These are phyloP conservation scores for Candida neerlandica DNA, from an alignment of 1,139 yeast species.

Conservation along the genomic window DNA sequence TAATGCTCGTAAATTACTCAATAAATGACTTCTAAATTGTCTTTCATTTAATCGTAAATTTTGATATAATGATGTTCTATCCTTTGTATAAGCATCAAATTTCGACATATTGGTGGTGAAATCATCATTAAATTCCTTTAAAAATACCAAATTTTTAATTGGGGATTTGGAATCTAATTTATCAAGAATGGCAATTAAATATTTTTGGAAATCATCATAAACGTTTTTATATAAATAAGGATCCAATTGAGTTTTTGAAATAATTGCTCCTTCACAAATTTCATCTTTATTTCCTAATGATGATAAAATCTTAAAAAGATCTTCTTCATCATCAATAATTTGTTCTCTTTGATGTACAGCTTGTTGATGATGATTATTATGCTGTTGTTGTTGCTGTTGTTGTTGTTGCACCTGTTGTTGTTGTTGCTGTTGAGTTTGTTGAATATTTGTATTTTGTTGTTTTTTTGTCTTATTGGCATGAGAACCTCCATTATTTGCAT, in stretches of 20 bases:
- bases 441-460: background rate
- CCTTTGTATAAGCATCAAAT: conserved; percentile 13
- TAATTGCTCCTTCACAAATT: conserved; percentile 3
- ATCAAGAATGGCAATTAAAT: conserved; percentile 29
- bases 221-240: conserved; percentile 30
- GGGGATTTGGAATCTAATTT: conserved; percentile 24
- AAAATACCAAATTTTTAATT: conserved; percentile 34
- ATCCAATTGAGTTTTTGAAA: conserved; percentile 8
- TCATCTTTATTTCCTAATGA: conserved; percentile 17
- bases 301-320: conserved; percentile 15
- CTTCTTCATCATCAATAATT: conserved; percentile 14
- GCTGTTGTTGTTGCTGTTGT: conserved; percentile 7
- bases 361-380: background rate
- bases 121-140: conserved; percentile 39
- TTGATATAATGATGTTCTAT: conserved; percentile 7
- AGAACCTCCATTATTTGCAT: background rate
- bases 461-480: conserved; percentile 1
- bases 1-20: conserved; percentile 38
- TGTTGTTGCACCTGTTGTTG: conserved; percentile 5
- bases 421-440: conserved; percentile 4
- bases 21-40: conserved; percentile 39
- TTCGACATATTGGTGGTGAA: conserved; percentile 31
- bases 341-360: background rate
- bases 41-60: conserved; percentile 27
- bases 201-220: conserved; percentile 39